A percentile compares a stretch with the other conserved stretches of the same genome.
phyloP scores from a whole-genome alignment of 2,329 filamentous ascomycete species.

The Ascochyta rabiei region DNA sequence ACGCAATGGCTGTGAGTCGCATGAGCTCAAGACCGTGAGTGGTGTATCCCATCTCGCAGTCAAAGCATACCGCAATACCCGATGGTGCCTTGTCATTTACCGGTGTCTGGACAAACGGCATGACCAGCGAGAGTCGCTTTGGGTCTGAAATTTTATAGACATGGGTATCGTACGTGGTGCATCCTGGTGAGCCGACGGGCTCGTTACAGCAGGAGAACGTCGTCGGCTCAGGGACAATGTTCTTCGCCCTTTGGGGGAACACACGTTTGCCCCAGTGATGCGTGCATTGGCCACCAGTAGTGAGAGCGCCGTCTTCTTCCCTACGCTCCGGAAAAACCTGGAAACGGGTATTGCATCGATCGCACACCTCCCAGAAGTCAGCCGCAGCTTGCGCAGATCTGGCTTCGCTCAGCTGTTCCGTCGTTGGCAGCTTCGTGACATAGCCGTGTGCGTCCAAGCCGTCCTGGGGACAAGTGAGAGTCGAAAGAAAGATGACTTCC shows the following conservation, averaged over 20 bases:
- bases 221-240: constrained; percentile 60
- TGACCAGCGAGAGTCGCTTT: constrained; percentile 75
- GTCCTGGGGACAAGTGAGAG: constrained; percentile 67
- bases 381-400: constrained; percentile 68
- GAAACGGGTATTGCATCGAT: constrained; percentile 84
- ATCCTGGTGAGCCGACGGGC: constrained; percentile 76
- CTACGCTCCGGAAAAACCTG: constrained; percentile 89
- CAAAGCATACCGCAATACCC: constrained; percentile 76
- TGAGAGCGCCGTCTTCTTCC: constrained; percentile 74
- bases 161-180: constrained; percentile 72
- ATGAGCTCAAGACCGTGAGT: constrained; percentile 86
- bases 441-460: constrained; percentile 75
- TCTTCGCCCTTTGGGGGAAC: constrained; percentile 57
- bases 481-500: constrained; percentile 57
- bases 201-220: constrained; percentile 82
- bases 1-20: constrained; percentile 84
- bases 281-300: constrained; percentile 76
- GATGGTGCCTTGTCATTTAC: constrained; percentile 57
- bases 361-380: constrained; percentile 84
- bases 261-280: constrained; percentile 80
- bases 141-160: constrained; percentile 84
- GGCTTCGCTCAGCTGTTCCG: constrained; percentile 70
- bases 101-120: constrained; percentile 83
- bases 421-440: constrained; percentile 69
- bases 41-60: constrained; percentile 98